Conservation (phyloP, 805 yeast genomes). For the Zygosaccharomyces bisporus region DNA sequence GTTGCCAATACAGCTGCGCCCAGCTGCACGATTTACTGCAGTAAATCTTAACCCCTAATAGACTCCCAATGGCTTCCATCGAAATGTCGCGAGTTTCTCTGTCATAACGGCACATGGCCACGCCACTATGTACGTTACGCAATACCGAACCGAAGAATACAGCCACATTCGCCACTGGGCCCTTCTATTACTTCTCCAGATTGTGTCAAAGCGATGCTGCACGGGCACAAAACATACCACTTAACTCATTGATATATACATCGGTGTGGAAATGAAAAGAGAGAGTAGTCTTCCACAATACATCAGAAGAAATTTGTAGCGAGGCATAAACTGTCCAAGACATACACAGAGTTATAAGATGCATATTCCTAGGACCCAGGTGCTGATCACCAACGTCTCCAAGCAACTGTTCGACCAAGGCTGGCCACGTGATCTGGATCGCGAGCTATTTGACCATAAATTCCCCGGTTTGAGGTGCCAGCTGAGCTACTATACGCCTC, state of each 20-base stretch:
- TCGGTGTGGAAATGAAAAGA: not conserved
- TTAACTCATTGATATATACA: not conserved
- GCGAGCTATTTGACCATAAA: constrained; percentile 21
- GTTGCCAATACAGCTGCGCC: not conserved
- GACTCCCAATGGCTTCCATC: not conserved
- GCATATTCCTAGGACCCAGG: constrained; percentile 25
- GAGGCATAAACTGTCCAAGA: too few species aligned
- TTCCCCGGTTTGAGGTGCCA: constrained; percentile 26
- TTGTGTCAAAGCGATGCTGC: not conserved
- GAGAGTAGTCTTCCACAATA: too few species aligned
- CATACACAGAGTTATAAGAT: too few species aligned
- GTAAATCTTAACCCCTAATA: not conserved
- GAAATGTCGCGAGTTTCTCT: not conserved
- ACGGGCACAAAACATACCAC: not conserved
- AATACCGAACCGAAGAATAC: not conserved
- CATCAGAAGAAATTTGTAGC: too few species aligned
- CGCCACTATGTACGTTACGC: not conserved
- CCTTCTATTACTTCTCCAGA: not conserved
- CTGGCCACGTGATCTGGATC: constrained; percentile 30
- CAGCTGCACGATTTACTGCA: not conserved
- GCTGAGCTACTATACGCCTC: constrained; percentile 38
- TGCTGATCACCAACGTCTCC: constrained; percentile 34
- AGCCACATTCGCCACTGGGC: not conserved
- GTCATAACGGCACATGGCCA: not conserved
- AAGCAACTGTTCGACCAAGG: constrained; percentile 21